phyloP scores from a whole-genome alignment of 495 filamentous ascomycete species.

The Xylaria castorea region DNA sequence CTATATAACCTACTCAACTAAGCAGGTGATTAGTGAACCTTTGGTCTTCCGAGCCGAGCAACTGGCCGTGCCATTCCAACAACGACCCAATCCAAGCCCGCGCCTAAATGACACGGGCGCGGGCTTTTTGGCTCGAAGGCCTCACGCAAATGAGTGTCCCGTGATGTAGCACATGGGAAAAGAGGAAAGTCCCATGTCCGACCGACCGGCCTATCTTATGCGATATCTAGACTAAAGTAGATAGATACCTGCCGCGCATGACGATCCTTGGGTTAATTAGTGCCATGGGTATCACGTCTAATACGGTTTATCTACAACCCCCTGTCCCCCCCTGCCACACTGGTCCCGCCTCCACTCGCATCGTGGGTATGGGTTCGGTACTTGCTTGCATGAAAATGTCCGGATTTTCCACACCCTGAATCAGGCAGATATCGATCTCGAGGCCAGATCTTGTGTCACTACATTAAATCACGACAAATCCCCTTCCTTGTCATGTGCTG shows the following conservation, averaged over 20 bases:
- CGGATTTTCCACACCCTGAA: constrained; percentile 1
- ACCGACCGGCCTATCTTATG: neutral
- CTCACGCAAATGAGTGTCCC: neutral
- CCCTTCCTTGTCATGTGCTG: neutral
- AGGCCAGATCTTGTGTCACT: constrained; percentile 18
- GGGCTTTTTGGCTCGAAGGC: neutral
- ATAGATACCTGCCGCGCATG: neutral
- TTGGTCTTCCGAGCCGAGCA: neutral
- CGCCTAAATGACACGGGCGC: neutral
- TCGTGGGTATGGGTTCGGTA: constrained; percentile 12
- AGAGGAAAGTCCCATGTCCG: neutral
- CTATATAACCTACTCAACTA: constrained; percentile 5
- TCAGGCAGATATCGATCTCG: constrained; percentile 8
- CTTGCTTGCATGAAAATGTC: neutral
- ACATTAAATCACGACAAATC: neutral
- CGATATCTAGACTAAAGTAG: neutral
- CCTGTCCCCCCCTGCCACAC: neutral
- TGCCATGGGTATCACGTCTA: constrained; percentile 8
- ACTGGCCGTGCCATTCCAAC: neutral
- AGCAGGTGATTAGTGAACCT: constrained; percentile 11
- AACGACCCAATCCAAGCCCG: neutral
- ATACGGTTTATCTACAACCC: neutral
- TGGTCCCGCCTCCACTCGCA: neutral
- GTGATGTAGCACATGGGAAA: neutral
- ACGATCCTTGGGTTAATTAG: neutral